Evolutionary conservation across 208 protist species (phyloP).

Genomic region (Herpetomonas samuelpessoai): DNA sequence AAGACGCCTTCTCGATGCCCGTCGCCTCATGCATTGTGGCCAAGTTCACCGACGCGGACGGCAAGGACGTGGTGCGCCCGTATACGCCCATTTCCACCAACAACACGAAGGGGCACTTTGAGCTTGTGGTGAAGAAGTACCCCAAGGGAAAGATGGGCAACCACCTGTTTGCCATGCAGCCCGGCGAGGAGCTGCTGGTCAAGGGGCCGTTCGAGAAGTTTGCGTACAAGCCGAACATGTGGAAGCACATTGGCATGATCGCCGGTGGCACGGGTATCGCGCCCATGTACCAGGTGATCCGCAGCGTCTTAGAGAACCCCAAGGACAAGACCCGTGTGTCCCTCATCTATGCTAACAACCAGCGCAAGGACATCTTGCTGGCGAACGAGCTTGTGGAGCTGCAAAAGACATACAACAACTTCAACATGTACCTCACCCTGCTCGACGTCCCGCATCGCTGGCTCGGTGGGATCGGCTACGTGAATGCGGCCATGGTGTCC

Average conservation of each 20-base stretch:
- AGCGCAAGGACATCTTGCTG: constrained; percentile 91
- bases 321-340: constrained; percentile 84
- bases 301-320: constrained; percentile 66
- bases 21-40: constrained; percentile 78
- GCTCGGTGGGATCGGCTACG: constrained; percentile 79
- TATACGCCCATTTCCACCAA: constrained; percentile 83
- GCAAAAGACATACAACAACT: constrained; percentile 73
- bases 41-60: constrained; percentile 75
- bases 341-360: constrained; percentile 88
- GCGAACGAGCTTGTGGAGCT: constrained; percentile 83
- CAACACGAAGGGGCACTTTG: constrained; percentile 76
- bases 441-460: constrained; percentile 68
- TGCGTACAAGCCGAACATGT: constrained; percentile 83
- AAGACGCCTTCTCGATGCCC: constrained; percentile 52
- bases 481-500: constrained; percentile 75
- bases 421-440: constrained; percentile 89
- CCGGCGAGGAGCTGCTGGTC: constrained; percentile 87
- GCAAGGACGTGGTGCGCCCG: constrained; percentile 84
- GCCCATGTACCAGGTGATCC: constrained; percentile 90
- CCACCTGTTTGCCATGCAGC: constrained; percentile 87
- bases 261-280: constrained; percentile 91
- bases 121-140: constrained; percentile 86
- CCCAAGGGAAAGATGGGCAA: constrained; percentile 90
- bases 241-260: constrained; percentile 90
- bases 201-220: constrained; percentile 91